Percentiles rank a stretch among this genome's conserved stretches.
phyloP scores from a whole-genome alignment of 768 basidiomycete species.

The Rhizopogon vulgaris region DNA sequence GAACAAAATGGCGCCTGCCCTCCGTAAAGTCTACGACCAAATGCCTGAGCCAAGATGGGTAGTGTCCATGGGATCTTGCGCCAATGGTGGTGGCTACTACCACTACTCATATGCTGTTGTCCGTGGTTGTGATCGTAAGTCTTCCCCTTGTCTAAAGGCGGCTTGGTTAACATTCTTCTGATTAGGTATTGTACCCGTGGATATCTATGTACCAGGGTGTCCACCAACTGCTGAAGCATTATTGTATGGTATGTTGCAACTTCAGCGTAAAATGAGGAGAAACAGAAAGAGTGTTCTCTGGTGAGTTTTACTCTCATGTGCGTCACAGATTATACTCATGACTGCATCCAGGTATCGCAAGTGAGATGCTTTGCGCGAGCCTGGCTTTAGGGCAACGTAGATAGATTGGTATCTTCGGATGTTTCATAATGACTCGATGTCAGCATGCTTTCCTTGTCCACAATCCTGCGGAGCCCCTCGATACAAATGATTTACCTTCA shows the following conservation, averaged over 20 bases:
- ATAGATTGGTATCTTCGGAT: constrained; percentile 4
- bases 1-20: constrained; percentile 99
- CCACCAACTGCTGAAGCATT: constrained; percentile 95
- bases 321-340: neutral
- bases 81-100: constrained; percentile 96
- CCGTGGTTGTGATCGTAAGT: constrained; percentile 91
- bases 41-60: constrained; percentile 99
- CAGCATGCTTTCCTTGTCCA: neutral
- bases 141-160: constrained; percentile 1
- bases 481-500: neutral
- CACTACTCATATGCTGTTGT: constrained; percentile 99
- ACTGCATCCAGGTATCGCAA: constrained; percentile 46
- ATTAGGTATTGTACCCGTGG: constrained; percentile 91
- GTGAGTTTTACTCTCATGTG: constrained; percentile 33
- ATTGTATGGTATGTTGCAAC: constrained; percentile 92
- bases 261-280: constrained; percentile 93
- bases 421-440: neutral
- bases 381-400: constrained; percentile 20
- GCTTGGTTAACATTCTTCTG: neutral
- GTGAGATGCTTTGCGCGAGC: constrained; percentile 22
- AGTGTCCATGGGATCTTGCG: constrained; percentile 99
- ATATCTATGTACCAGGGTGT: constrained; percentile 97
- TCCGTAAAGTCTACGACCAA: constrained; percentile 95
- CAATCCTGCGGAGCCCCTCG: neutral
- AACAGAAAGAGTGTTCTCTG: constrained; percentile 84